Evolutionary conservation across 257 asterid species (phyloP), one percentile per base, ranked within the genome.

Genomic region (Paulownia fortunei): DNA sequence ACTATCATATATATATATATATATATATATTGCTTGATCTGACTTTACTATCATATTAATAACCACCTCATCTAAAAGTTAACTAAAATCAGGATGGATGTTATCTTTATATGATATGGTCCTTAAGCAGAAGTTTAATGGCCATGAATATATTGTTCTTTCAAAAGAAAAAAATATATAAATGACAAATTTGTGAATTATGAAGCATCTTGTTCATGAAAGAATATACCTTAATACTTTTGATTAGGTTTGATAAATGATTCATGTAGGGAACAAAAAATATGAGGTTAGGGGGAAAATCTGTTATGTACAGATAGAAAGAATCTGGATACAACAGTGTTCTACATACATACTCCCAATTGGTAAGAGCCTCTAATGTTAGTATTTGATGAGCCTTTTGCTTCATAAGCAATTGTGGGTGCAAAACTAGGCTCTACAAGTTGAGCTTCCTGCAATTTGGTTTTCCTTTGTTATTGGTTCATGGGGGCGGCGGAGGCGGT

Each of bases 401-500:
- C 61, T 26, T 37, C 59, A 69, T 19, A 62, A 70, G 75, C 67
- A 64, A 68, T 39, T 61, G 54, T 24, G 60, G 82, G 27, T 58
- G 74, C 72, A 72, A 72, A 56, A 56, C 30, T 74, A 80, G 76
- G 77, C 72, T 71, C 79, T 24, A 63, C 58, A 72, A 55, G 26
- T 59, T 64, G 63, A 46, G 79, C 80, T 77, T 79, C 68, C 54
- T 11, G 9, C 26, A 27, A 9, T 60, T 44, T 41, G 16, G 64
- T 11, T 58, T 26, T 61, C 16, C 76, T 42, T 46, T 60, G 64
- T 82, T 66, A 87, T 79, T 88, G 88, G 73, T 91, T 92, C 89
- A 82, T 89, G 24, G 86, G 85, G 90, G 89, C 0, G 88, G 92
- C 6, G 88, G 87, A 2, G 91, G 91, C 0, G 96, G 88, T 0